Percentiles rank a stretch among this genome's conserved stretches.
These are phyloP conservation scores for Globisporangium okanoganense DNA, from an alignment of 352 stramenopile genomes.

Conservation along the genomic window DNA sequence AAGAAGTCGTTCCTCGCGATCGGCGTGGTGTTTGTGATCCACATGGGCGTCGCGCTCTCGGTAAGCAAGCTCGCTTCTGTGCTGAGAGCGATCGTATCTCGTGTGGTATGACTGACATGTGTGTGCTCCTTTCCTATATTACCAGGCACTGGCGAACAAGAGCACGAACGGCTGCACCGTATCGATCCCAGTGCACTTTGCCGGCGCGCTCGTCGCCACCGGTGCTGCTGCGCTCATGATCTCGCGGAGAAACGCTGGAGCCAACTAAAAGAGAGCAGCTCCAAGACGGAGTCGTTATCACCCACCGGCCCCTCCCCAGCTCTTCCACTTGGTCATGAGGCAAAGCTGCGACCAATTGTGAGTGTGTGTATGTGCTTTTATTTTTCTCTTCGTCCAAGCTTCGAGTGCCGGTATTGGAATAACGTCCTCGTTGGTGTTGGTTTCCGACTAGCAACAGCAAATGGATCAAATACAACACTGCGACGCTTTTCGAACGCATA, in stretches of 20 bases:
- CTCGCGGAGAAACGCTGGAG: conserved; percentile 30
- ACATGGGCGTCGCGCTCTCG: conserved; percentile 74
- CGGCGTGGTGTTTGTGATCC: conserved; percentile 55
- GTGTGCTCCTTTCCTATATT: conserved; percentile 1
- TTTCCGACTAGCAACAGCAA: background rate
- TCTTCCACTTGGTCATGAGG: background rate
- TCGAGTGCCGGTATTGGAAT: background rate
- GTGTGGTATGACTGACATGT: conserved; percentile 5
- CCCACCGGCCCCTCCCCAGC: background rate
- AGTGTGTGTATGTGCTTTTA: conserved; percentile 3
- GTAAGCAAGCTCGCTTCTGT: conserved; percentile 23
- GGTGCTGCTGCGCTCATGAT: conserved; percentile 39
- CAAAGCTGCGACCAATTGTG: background rate
- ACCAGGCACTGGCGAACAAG: conserved; percentile 65
- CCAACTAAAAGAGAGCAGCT: background rate
- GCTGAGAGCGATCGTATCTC: background rate
- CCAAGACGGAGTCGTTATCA: background rate
- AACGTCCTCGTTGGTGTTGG: background rate
- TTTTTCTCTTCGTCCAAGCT: background rate
- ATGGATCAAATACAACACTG: conserved; percentile 1
- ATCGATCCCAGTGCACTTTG: conserved; percentile 76
- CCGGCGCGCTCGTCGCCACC: conserved; percentile 43
- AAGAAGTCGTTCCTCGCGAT: conserved; percentile 46
- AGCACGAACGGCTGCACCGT: conserved; percentile 72
- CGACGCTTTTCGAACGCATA: background rate